Conservation (phyloP, 1,139 yeast genomes). For the Pichia kudriavzevii region DNA sequence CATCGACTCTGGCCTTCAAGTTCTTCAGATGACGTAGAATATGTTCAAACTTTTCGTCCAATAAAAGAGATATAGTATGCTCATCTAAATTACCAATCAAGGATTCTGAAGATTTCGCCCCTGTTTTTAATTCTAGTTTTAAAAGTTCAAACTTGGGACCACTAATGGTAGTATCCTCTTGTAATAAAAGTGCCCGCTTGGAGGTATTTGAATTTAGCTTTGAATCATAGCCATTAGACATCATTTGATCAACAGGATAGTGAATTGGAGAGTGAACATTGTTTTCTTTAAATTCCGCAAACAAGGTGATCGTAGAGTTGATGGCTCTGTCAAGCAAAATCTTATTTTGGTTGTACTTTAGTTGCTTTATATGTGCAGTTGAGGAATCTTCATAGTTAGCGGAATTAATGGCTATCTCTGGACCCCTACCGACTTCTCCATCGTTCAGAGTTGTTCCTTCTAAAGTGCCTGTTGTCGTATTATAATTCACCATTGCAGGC, state of each 20-base stretch:
- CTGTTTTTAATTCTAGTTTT: slow-evolving; percentile 56
- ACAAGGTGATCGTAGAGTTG: slow-evolving; percentile 44
- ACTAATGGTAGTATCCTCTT: slow-evolving; percentile 16
- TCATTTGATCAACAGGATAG: slow-evolving; percentile 43
- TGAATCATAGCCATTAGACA: slow-evolving; percentile 29
- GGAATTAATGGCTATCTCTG: background rate
- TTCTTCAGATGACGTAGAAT: slow-evolving; percentile 64
- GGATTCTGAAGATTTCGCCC: slow-evolving; percentile 41
- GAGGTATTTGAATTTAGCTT: slow-evolving; percentile 41
- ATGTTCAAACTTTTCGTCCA: slow-evolving; percentile 57
- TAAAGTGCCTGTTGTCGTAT: slow-evolving; percentile 16
- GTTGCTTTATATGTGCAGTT: slow-evolving; percentile 47
- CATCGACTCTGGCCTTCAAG: slow-evolving; percentile 77
- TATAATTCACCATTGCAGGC: slow-evolving; percentile 17
- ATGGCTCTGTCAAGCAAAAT: slow-evolving; percentile 57
- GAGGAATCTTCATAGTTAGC: slow-evolving; percentile 16
- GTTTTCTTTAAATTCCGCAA: slow-evolving; percentile 48
- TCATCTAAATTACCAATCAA: slow-evolving; percentile 49
- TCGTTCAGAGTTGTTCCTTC: slow-evolving; percentile 24
- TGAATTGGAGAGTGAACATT: slow-evolving; percentile 56
- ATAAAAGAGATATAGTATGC: slow-evolving; percentile 52
- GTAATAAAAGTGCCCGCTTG: slow-evolving; percentile 44
- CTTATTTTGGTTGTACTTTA: slow-evolving; percentile 63
- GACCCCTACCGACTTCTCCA: slow-evolving; percentile 13
- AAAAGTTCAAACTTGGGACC: slow-evolving; percentile 45